Evolutionary conservation across 805 yeast genomes (phyloP).

Genomic region (Starmerella etchellsii): DNA sequence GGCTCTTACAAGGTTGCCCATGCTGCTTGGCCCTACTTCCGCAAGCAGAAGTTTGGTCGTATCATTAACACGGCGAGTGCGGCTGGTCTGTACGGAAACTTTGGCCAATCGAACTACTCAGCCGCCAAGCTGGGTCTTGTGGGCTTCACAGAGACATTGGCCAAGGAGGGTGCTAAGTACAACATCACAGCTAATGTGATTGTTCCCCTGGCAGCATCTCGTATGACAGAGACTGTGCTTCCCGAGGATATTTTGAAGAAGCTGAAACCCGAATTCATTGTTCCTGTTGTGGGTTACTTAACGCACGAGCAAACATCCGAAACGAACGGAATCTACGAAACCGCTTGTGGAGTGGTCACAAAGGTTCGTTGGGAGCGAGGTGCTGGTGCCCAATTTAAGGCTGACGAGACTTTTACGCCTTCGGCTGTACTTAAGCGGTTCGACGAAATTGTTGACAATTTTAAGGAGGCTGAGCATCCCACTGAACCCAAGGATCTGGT

Average conservation of each 20-base stretch:
- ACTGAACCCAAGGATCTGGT: constrained; percentile 57
- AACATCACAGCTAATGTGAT: constrained; percentile 76
- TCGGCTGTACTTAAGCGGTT: constrained; percentile 65
- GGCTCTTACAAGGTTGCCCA: constrained; percentile 77
- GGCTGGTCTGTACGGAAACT: constrained; percentile 92
- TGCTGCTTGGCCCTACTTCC: constrained; percentile 88
- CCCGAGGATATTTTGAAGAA: constrained; percentile 75
- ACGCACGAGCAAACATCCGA: constrained; percentile 52
- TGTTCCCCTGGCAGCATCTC: constrained; percentile 89
- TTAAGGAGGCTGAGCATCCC: constrained; percentile 53
- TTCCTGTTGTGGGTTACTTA: constrained; percentile 78
- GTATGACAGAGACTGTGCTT: constrained; percentile 86
- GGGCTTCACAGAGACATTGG: constrained; percentile 86
- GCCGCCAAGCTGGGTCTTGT: constrained; percentile 85
- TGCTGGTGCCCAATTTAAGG: constrained; percentile 70
- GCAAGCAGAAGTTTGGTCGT: constrained; percentile 76
- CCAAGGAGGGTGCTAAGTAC: constrained; percentile 81
- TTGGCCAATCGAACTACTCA: constrained; percentile 92
- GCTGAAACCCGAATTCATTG: constrained; percentile 75
- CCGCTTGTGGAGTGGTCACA: constrained; percentile 87
- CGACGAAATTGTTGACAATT: constrained; percentile 45
- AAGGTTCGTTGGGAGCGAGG: constrained; percentile 94
- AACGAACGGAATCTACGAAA: constrained; percentile 71
- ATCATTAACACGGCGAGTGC: constrained; percentile 91
- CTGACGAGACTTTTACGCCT: constrained; percentile 67